These are phyloP conservation scores for Debaryomyces psychrophilus DNA, from an alignment of 1,139 yeast species.

Conservation along the genomic window DNA sequence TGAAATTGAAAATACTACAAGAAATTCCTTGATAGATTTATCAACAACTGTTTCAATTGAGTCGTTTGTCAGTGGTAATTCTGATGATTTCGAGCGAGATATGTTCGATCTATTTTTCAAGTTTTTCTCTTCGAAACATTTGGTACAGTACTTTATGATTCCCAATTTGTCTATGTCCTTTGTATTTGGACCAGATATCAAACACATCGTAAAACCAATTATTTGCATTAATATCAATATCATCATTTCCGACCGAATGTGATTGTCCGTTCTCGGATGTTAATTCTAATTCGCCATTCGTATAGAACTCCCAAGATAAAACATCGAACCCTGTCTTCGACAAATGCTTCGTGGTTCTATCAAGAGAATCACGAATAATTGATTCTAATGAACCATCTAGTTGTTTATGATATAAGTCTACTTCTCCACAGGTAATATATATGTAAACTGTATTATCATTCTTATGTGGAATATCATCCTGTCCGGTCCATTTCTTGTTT, in stretches of 20 bases:
- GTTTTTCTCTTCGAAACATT: slow-evolving; percentile 30
- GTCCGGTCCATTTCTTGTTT: slow-evolving; percentile 15
- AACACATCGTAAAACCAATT: slow-evolving; percentile 22
- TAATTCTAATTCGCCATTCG: slow-evolving; percentile 21
- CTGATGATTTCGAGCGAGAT: neutral
- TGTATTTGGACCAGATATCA: slow-evolving; percentile 16
- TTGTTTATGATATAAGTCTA: slow-evolving; percentile 24
- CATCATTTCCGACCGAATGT: neutral
- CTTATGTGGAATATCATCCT: slow-evolving; percentile 27
- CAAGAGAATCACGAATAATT: slow-evolving; percentile 20
- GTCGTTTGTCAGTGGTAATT: slow-evolving; percentile 9
- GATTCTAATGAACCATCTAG: slow-evolving; percentile 5
- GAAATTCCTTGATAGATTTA: slow-evolving; percentile 30
- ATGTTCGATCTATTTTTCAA: neutral
- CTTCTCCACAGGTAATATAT: slow-evolving; percentile 21
- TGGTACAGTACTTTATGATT: slow-evolving; percentile 36
- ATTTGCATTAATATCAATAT: slow-evolving; percentile 12
- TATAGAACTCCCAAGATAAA: slow-evolving; percentile 35
- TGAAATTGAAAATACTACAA: slow-evolving; percentile 58
- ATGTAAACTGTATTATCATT: slow-evolving; percentile 18
- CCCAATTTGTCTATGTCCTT: slow-evolving; percentile 15
- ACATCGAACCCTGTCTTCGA: slow-evolving; percentile 35
- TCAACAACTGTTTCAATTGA: slow-evolving; percentile 35
- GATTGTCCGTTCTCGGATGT: slow-evolving; percentile 15
- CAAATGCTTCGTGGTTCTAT: slow-evolving; percentile 28